Base-by-base conservation (phyloP, 1,284 basidiomycete genomes). In the Sporisorium scitamineum region DNA sequence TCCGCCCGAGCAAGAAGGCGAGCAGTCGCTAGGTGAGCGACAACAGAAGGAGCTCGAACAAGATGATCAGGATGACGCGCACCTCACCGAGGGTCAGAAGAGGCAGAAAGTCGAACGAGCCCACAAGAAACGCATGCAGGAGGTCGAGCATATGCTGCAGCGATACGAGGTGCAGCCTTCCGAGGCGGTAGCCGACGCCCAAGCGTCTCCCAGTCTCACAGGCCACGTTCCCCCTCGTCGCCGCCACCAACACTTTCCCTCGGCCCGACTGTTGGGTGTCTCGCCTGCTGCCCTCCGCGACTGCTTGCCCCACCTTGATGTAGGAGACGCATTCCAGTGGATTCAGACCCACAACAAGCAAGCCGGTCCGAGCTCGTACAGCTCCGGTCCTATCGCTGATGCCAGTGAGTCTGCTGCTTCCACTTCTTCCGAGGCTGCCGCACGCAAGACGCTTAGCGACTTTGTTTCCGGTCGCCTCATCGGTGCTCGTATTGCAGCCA, bases 271-370 rank as follows among this genome's bases (percentile, higher is more conserved):
- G 13, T 88, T 98, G 18, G 88, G 86, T 8, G 64, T 90, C 14
- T 91, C 93, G 0, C 88, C 90, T 56, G 88, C 89, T 3, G 90
- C 91, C 8, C 83, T 93, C 48, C 85, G 88, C 18, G 94, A 94
- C 69, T 92, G 91, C 79, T 84, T 98, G 14, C 95, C 96, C 0
- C 90, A 92, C 65, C 88, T 99, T 37, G 92, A 95, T 63, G 90
- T 95, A 2, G 95, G 94, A 10, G 93, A 97, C 81, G 90, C 92
- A 0, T 90, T 92, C 75, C 87, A 88, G 0, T 82, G 89, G 34
- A 87, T 94, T 11, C 90, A 91, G 29, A 83, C 84, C 71, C 9
- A 70, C 65, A 52, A 85, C 87, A 31, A 87, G 86, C 22, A 79
- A 84, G 31, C 84, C 83, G 29, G 86, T 9, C 75, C 76, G 3